A percentile compares a stretch with the other conserved stretches of the same genome.
These are phyloP conservation scores for Pleurotus citrinopileatus DNA, from an alignment of 768 basidiomycete species.

Conservation along the genomic window DNA sequence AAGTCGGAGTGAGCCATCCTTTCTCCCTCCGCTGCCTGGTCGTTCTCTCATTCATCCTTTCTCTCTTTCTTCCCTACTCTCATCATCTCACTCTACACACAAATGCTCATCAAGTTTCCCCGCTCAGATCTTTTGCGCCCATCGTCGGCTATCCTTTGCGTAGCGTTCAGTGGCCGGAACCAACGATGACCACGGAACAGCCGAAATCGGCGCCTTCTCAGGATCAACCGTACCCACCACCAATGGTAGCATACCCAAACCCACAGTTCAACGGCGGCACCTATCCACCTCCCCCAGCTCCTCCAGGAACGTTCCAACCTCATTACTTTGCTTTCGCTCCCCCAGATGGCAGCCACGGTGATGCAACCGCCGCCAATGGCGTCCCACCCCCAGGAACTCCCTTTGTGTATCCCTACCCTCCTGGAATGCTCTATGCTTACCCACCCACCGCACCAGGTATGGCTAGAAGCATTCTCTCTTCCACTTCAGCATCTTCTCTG, in stretches of 20 bases:
- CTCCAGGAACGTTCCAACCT: conserved; percentile 34
- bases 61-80: conserved; percentile 1
- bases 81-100: background rate
- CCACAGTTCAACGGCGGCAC: conserved; percentile 27
- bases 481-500: too few species aligned
- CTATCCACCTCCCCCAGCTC: conserved; percentile 30
- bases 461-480: too few species aligned
- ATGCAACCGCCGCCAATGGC: conserved; percentile 28
- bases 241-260: conserved; percentile 7
- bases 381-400: conserved; percentile 28
- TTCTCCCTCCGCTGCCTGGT: conserved; percentile 3
- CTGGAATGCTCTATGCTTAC: conserved; percentile 43
- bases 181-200: conserved; percentile 10
- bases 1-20: conserved; percentile 7
- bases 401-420: conserved; percentile 40
- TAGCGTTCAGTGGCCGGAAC: conserved; percentile 7
- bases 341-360: conserved; percentile 33
- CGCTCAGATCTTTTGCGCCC: conserved; percentile 8
- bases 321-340: conserved; percentile 42
- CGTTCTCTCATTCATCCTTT: background rate
- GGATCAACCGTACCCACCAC: background rate
- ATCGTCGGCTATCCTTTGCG: conserved; percentile 4
- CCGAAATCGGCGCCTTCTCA: conserved; percentile 4
- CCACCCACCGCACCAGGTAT: conserved; percentile 35
- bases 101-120: background rate